Evolutionary conservation across 2,329 filamentous ascomycete genomes (phyloP), one percentile per base, ranked within the genome.

Genomic region (Aspergillus sp.): DNA sequence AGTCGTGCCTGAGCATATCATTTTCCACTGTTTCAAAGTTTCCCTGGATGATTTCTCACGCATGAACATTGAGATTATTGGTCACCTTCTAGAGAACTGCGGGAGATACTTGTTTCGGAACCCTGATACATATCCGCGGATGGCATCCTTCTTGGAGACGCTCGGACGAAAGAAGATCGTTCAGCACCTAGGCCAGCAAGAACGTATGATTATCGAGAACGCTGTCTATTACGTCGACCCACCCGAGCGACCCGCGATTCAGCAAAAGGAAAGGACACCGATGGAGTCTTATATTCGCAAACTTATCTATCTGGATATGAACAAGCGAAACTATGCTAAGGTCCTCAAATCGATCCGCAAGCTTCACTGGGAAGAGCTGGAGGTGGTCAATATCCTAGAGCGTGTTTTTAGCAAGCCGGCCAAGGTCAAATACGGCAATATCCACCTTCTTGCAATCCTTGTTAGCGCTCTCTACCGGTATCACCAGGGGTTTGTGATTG

Each of bases 11-110:
- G 95, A 99, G 74, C 95, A 99, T 75, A 93, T 99, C 63, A 96
- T 99, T 54, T 99, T 99, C 71, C 95, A 99, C 71, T 99, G 95
- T 71, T 86, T 99, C 67, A 99, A 97, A 75, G 93, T 99, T 73
- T 96, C 93, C 65, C 79, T 99, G 27, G 95, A 99, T 68, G 95
- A 99, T 70, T 99, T 99, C 70, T 97, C 95, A 2, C 86, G 93
- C 60, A 97, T 97, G 90, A 99, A 99, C 70, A 97, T 99, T 62
- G 96, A 99, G 74, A 97, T 99, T 66, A 93, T 99, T 62, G 96
- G 93, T 69, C 96, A 96, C 69, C 81, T 99, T 27, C 82, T 99
- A 20, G 95, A 99, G 73, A 98, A 98, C 63, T 99, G 96, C 70
- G 95, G 95, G 44, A 87, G 95, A 17, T 99, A 97, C 74, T 80